Evolutionary conservation across 768 basidiomycete genomes (phyloP), one percentile per base, ranked within the genome.

Genomic region (Baorangia bicolor): DNA sequence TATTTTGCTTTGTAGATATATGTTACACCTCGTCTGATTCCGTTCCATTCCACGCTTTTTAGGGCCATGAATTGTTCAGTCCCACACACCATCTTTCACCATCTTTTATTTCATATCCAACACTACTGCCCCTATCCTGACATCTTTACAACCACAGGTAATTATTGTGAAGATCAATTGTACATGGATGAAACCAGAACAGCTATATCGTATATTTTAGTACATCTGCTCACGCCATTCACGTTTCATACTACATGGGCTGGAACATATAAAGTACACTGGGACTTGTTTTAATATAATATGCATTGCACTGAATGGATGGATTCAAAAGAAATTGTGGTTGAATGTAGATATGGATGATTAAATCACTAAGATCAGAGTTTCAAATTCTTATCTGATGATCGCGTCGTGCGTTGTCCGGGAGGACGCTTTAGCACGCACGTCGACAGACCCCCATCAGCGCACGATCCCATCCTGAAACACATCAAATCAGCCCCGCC

Each of bases 81-180:
- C 20, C 35, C 53, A 28, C 25, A 11, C 57, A 62, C 37, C 25
- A 64, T 65, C 51, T 64, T 50, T 58, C 6, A 14, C 43, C 12
- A 56, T 58, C 38, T 56, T 42, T 12, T 52, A 25, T 41, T 34
- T 43, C 52, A 61, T 37, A 49, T 35, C 25, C 53, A 48, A 35
- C 38, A 37, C 37, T 44, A 53, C 43, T 45, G 13, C 44, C 30
- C 14, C 35, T 49, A 49, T 40, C 47, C 37, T 41, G 49, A 51
- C 51, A 42, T 39, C 14, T 47, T 52, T 18, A 39, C 51, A 12
- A 38, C 27, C 18, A 49, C 30, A 49, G 30, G 44, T 34, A 48
- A 49, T 30, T 49, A 47, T 33, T 38, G 20, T 18, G 16, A 45
- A 44, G 47, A 57, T 33, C 34, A 30, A 55, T 30, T 54, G 60